Percentiles rank a stretch among this genome's conserved stretches.
Conservation (phyloP, 306 rosid genomes). For the Cucumis melo region DNA sequence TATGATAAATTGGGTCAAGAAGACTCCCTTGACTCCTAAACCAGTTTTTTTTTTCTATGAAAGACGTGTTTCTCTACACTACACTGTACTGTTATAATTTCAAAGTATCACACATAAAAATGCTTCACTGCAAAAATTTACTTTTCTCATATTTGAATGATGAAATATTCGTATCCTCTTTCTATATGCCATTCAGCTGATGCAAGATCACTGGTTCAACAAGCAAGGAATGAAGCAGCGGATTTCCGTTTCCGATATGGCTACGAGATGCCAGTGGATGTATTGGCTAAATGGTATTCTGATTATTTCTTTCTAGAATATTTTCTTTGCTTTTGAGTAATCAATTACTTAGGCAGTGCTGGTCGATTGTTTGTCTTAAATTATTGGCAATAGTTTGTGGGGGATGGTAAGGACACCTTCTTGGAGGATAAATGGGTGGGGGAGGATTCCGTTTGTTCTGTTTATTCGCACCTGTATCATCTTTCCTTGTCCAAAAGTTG, state of each 20-base stretch:
- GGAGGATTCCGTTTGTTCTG: too few relatives aligned
- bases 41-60: neutral
- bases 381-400: neutral
- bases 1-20: neutral
- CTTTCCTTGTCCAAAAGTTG: too few relatives aligned
- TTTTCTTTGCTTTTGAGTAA: neutral
- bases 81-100: neutral
- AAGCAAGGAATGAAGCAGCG: conserved; percentile 98
- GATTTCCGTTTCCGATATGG: conserved; percentile 90
- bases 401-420: too few relatives aligned
- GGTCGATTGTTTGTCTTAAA: neutral
- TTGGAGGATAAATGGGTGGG: too few relatives aligned
- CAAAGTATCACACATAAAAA: neutral
- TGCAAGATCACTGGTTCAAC: conserved; percentile 90
- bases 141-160: neutral
- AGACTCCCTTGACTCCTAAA: neutral
- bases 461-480: too few relatives aligned
- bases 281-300: conserved; percentile 67
- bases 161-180: neutral
- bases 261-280: conserved; percentile 92
- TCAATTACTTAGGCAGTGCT: neutral
- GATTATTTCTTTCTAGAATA: neutral
- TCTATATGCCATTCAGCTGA: conserved; percentile 42
- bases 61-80: neutral
- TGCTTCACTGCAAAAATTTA: neutral